These are phyloP conservation scores for Colletotrichum acutatum DNA, from an alignment of 2,329 filamentous ascomycete species.

Conservation along the genomic window DNA sequence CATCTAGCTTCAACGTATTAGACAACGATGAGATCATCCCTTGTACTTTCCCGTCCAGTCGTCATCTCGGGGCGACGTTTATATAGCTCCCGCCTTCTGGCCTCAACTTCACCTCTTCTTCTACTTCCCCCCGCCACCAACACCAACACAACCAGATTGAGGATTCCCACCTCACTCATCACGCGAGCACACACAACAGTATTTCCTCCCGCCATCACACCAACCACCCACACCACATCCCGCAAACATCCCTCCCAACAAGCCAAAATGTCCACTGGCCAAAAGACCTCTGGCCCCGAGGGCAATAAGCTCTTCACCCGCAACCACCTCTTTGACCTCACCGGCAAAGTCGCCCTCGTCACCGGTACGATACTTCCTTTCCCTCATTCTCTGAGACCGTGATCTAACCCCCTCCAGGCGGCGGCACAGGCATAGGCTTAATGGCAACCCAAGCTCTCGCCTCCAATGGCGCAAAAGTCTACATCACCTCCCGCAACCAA, in stretches of 20 bases:
- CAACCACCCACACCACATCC: not conserved
- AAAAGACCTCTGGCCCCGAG: slow-evolving; percentile 36
- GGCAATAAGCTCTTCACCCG: slow-evolving; percentile 46
- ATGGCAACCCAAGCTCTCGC: slow-evolving; percentile 77
- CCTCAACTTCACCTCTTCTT: not conserved
- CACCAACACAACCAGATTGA: not conserved
- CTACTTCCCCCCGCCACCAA: not conserved
- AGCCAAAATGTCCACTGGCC: slow-evolving; percentile 26
- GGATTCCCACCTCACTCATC: not conserved
- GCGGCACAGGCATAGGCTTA: slow-evolving; percentile 72
- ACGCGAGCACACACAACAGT: not conserved
- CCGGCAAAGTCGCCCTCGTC: slow-evolving; percentile 56
- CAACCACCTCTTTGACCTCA: slow-evolving; percentile 53
- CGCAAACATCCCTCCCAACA: not conserved
- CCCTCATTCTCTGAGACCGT: not conserved
- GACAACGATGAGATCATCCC: slow-evolving; percentile 29
- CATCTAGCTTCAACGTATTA: not conserved
- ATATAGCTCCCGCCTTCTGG: slow-evolving; percentile 10
- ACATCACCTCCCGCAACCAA: slow-evolving; percentile 73
- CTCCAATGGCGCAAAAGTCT: slow-evolving; percentile 75
- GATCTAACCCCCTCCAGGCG: slow-evolving; percentile 45
- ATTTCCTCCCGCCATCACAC: not conserved
- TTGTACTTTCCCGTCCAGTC: not conserved
- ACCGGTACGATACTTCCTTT: slow-evolving; percentile 47
- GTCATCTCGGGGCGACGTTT: slow-evolving; percentile 1